phyloP scores from a whole-genome alignment of 1,284 basidiomycete genomes.

The Malassezia pachydermatis region DNA sequence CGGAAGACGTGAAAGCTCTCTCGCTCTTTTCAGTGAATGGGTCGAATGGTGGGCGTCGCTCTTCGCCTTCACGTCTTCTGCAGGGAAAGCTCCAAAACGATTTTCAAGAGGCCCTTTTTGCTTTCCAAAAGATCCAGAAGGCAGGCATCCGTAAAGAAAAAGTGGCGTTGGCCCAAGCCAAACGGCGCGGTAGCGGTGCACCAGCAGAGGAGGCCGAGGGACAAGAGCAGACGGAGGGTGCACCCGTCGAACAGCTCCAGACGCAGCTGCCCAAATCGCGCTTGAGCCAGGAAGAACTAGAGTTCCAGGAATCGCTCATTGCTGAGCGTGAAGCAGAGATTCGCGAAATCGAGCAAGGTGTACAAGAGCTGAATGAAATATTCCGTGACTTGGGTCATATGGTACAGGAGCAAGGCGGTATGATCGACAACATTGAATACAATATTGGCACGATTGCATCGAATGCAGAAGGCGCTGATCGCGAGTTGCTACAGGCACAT shows the following conservation, averaged over 20 bases:
- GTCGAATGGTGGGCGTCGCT: conserved; percentile 11
- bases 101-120: conserved; percentile 73
- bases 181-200: conserved; percentile 1
- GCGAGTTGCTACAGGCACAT: conserved; percentile 77
- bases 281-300: conserved; percentile 61
- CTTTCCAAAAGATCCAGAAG: conserved; percentile 58
- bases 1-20: conserved; percentile 74
- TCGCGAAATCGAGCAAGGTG: conserved; percentile 89
- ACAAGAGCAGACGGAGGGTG: not conserved
- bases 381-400: conserved; percentile 92
- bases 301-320: conserved; percentile 90
- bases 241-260: conserved; percentile 7
- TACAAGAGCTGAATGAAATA: conserved; percentile 92
- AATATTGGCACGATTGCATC: conserved; percentile 79
- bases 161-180: conserved; percentile 64
- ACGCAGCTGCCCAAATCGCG: conserved; percentile 1
- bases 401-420: conserved; percentile 83
- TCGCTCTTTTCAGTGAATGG: conserved; percentile 12
- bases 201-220: not conserved
- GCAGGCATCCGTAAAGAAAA: conserved; percentile 60
- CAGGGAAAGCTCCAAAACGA: conserved; percentile 87
- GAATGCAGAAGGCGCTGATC: conserved; percentile 72
- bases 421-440: conserved; percentile 94
- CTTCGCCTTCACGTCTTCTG: conserved; percentile 40
- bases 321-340: conserved; percentile 91